A percentile compares a stretch with the other conserved stretches of the same genome.
Conservation (phyloP, 108 stramenopile species). For the Bacterosira constricta region DNA sequence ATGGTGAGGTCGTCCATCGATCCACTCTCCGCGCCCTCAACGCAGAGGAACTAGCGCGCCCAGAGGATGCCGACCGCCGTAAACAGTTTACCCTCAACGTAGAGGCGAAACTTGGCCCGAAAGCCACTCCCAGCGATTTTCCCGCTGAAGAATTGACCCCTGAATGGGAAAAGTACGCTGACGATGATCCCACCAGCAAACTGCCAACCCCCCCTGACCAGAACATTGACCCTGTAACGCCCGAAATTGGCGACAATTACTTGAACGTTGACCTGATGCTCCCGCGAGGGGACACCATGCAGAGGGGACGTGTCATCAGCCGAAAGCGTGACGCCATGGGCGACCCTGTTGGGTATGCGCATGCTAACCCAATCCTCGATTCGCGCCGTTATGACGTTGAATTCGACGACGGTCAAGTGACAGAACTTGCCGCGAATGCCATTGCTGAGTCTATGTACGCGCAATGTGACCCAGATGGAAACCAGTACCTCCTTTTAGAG, state of each 20-base stretch:
- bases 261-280: constrained; percentile 30
- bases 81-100: no score
- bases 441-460: constrained; percentile 8
- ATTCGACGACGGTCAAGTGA: constrained; percentile 21
- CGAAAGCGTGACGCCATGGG: constrained; percentile 44
- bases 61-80: no score
- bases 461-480: constrained; percentile 35
- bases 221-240: not conserved
- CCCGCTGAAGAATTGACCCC: not conserved
- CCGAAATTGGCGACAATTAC: constrained; percentile 18
- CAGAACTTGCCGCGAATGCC: constrained; percentile 17
- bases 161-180: no score
- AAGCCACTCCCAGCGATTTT: no score
- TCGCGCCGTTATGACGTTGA: constrained; percentile 24
- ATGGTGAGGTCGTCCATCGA: no score
- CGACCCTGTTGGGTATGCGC: constrained; percentile 21
- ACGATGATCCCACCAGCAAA: not conserved
- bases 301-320: constrained; percentile 26
- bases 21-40: no score
- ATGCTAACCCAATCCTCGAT: constrained; percentile 22
- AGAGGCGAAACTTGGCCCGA: no score
- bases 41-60: no score
- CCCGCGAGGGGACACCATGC: constrained; percentile 15
- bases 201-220: not conserved
- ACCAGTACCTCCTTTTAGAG: not conserved